Evolutionary conservation across 2,329 filamentous ascomycete species (phyloP).

Genomic region (Cladosporium sp.): DNA sequence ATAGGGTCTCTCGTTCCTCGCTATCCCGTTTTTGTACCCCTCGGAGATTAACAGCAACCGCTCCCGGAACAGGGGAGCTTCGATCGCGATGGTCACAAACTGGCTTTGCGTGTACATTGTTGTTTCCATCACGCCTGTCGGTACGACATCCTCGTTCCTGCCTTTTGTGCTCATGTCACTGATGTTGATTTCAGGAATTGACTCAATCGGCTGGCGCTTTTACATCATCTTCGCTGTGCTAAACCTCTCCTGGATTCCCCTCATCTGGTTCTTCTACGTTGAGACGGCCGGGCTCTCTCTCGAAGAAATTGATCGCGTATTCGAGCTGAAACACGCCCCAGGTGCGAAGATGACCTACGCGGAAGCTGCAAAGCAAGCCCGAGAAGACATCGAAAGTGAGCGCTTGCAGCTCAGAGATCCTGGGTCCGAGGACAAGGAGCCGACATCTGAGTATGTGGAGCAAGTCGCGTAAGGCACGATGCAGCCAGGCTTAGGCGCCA

Average conservation of each 20-base stretch:
- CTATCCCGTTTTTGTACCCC: conserved; percentile 15
- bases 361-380: conserved; percentile 13
- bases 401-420: conserved; percentile 1
- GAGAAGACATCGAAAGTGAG: conserved; percentile 9
- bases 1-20: conserved; percentile 14
- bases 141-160: conserved; percentile 1
- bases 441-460: not conserved
- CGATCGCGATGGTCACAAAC: conserved; percentile 15
- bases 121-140: conserved; percentile 15
- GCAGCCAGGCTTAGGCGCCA: not conserved
- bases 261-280: conserved; percentile 34
- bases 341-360: conserved; percentile 10
- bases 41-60: conserved; percentile 16
- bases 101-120: conserved; percentile 15
- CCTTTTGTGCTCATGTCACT: no score
- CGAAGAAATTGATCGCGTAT: conserved; percentile 15
- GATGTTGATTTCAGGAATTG: not conserved
- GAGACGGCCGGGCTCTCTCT: conserved; percentile 12
- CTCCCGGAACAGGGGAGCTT: conserved; percentile 13
- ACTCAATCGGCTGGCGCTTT: conserved; percentile 17
- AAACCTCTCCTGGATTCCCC: conserved; percentile 47
- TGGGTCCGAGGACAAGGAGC: not conserved
- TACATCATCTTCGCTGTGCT: conserved; percentile 44
- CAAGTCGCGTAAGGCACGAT: not conserved
- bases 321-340: conserved; percentile 13